A percentile compares a stretch with the other conserved stretches of the same genome.
Conservation (phyloP, 2,329 filamentous ascomycete genomes). For the Grosmannia serpens region DNA sequence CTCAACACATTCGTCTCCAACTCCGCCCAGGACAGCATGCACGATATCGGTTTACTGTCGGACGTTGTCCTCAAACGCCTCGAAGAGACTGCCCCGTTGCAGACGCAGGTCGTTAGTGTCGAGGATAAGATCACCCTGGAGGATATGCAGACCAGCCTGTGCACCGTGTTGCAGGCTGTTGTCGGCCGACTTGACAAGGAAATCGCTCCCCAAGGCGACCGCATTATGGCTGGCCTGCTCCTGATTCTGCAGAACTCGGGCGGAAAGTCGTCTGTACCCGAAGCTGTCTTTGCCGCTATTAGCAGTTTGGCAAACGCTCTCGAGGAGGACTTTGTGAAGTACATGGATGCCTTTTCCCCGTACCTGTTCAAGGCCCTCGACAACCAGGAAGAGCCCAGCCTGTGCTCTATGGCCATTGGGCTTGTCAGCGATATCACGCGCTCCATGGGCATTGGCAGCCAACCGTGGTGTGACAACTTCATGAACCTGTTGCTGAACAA, state of each 20-base stretch:
- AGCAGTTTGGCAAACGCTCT: slow-evolving; percentile 85
- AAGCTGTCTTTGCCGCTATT: slow-evolving; percentile 84
- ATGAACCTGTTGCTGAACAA: slow-evolving; percentile 98
- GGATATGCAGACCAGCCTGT: slow-evolving; percentile 94
- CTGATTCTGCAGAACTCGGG: slow-evolving; percentile 68
- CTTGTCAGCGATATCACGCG: slow-evolving; percentile 93
- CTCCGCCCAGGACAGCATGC: slow-evolving; percentile 74
- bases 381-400: slow-evolving; percentile 88
- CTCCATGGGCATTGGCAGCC: slow-evolving; percentile 77
- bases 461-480: slow-evolving; percentile 92
- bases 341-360: slow-evolving; percentile 91
- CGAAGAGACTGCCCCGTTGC: slow-evolving; percentile 79
- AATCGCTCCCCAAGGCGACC: slow-evolving; percentile 78
- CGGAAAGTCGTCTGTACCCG: slow-evolving; percentile 84
- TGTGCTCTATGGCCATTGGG: slow-evolving; percentile 96
- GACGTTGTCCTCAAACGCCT: slow-evolving; percentile 84
- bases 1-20: slow-evolving; percentile 91
- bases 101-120: slow-evolving; percentile 87
- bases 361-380: slow-evolving; percentile 89
- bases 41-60: slow-evolving; percentile 68
- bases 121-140: slow-evolving; percentile 93
- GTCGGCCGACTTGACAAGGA: slow-evolving; percentile 85
- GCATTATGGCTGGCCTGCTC: slow-evolving; percentile 83
- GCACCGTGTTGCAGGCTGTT: slow-evolving; percentile 83
- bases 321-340: slow-evolving; percentile 88